Percentiles rank a stretch among this genome's conserved stretches.
These are phyloP conservation scores for Zoysia japonica DNA, from an alignment of 176 grass and related monocot species.

Conservation along the genomic window DNA sequence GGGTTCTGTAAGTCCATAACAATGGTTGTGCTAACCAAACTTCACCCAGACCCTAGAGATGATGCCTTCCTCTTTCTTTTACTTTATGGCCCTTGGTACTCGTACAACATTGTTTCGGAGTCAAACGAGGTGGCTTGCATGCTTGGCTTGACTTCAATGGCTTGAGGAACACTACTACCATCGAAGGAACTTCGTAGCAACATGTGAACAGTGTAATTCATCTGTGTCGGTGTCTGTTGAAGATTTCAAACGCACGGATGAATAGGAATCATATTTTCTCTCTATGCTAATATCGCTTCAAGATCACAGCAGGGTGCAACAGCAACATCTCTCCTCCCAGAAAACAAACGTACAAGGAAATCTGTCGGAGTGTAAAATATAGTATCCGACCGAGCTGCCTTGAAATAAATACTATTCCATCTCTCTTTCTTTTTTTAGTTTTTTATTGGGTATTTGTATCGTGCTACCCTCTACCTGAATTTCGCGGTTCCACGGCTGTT, in stretches of 20 bases:
- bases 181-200: not conserved
- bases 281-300: not conserved
- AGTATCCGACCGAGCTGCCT: not conserved
- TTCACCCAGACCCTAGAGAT: slow-evolving; percentile 10
- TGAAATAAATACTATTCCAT: not conserved
- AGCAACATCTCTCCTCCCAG: not conserved
- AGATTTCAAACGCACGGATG: not conserved
- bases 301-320: not conserved
- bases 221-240: not conserved
- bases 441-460: not conserved
- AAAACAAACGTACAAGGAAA: slow-evolving; percentile 2
- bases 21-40: slow-evolving; percentile 16
- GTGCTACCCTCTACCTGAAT: slow-evolving; percentile 20
- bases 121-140: slow-evolving; percentile 33
- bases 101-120: slow-evolving; percentile 14
- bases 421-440: not conserved
- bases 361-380: not conserved
- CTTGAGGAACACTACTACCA: not conserved
- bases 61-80: not conserved
- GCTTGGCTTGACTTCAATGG: not conserved
- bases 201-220: not conserved
- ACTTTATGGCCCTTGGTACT: not conserved
- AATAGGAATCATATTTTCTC: not conserved
- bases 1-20: not conserved
- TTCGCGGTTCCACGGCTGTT: slow-evolving; percentile 36